Evolutionary conservation across 208 protist species (phyloP), one percentile per base, ranked within the genome.

Genomic region (Leishmania amazonensis): DNA sequence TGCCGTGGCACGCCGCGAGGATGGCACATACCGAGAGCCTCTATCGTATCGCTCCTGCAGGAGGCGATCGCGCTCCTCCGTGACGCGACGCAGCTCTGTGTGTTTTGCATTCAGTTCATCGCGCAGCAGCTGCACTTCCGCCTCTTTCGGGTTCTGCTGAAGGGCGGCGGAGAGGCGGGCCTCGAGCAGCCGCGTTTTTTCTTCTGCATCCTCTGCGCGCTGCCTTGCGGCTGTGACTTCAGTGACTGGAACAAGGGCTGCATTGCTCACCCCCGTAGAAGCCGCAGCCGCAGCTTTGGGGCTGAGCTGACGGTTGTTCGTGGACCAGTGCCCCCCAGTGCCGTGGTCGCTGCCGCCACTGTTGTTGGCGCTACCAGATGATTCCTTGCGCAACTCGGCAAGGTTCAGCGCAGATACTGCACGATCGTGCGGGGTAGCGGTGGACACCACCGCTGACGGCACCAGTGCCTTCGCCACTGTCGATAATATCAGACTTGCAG

Each of bases 91-190:
- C 51, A 90, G 71, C 57, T 90, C 87, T 3, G 58, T 38, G 13
- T 76, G 77, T 67, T 79, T 80, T 1, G 79, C 86, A 24, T 58
- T 45, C 57, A 88, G 71, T 77, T 91, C 88, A 31, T 91, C 88
- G 0, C 86, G 83, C 79, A 91, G 76, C 53, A 83, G 81, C 73
- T 88, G 83, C 76, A 91, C 58, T 62, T 91, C 88, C 24, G 84
- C 84, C 70, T 74, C 78, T 40, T 42, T 79, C 13, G 87, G 87
- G 60, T 84, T 88, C 57, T 68, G 57, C 38, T 87, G 79, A 57
- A 84, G 84, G 31, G 81, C 82, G n/a, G 79, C 79, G n/a, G 84
- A 54, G 54, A 90, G 81, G 17, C 67, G 80, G 38, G 73, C 76
- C 62, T 90, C 87, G 24, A 90, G 81, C 49, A 84, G 76, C 15